phyloP scores from a whole-genome alignment of 768 basidiomycete genomes.

The Boletus vermiculosoides region DNA sequence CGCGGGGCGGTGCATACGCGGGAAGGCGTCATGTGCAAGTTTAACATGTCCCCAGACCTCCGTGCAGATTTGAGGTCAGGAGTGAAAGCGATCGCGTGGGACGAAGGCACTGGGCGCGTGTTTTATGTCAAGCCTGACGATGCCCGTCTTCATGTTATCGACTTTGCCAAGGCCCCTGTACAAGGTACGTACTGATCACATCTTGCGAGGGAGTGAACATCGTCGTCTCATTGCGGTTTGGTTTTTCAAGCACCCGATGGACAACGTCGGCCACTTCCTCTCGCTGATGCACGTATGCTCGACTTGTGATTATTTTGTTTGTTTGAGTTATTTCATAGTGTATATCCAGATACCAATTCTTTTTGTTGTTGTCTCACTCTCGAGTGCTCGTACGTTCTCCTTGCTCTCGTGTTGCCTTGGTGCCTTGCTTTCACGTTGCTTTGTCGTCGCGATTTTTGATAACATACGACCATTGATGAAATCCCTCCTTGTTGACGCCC shows the following conservation, averaged over 20 bases:
- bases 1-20: conserved; percentile 19
- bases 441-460: background rate
- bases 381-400: no score
- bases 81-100: conserved; percentile 58
- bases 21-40: conserved; percentile 27
- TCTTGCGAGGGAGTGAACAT: background rate
- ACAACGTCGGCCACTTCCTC: conserved; percentile 31
- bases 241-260: conserved; percentile 32
- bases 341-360: background rate
- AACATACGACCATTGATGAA: background rate
- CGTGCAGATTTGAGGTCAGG: conserved; percentile 27
- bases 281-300: conserved; percentile 34
- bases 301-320: conserved; percentile 18
- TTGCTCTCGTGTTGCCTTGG: background rate
- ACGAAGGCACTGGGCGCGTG: conserved; percentile 61
- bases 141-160: conserved; percentile 44
- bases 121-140: conserved; percentile 48
- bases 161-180: conserved; percentile 42
- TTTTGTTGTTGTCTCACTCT: background rate
- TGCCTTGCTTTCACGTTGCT: conserved; percentile 7
- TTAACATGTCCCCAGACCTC: conserved; percentile 19
- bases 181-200: conserved; percentile 26
- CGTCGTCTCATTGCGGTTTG: conserved; percentile 31
- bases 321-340: background rate
- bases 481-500: background rate